Evolutionary conservation across 2,329 filamentous ascomycete genomes (phyloP).

Genomic region (Ceratocystis eucalypticola): DNA sequence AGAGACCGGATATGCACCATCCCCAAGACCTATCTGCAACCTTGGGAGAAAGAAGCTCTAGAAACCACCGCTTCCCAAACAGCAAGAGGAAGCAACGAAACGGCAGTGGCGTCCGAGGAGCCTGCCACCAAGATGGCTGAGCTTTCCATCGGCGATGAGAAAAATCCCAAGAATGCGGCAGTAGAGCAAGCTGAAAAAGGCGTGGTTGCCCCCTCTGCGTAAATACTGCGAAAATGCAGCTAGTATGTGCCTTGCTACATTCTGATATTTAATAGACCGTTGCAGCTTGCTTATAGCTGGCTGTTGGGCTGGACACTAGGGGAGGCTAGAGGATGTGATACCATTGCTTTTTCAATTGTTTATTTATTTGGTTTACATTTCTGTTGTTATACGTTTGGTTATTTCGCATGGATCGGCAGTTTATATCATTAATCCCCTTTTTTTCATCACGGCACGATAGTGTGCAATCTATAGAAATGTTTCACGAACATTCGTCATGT

Average conservation of each 20-base stretch:
- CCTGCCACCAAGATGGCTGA: slow-evolving; percentile 15
- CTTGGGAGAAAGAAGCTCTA: slow-evolving; percentile 16
- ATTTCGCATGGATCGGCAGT: not conserved
- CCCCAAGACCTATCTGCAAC: slow-evolving; percentile 30
- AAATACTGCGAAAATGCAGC: not conserved
- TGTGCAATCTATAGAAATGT: not conserved
- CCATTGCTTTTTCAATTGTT: slow-evolving; percentile 12
- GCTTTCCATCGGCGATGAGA: slow-evolving; percentile 22
- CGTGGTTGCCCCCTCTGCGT: slow-evolving; percentile 9
- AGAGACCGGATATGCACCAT: slow-evolving; percentile 39
- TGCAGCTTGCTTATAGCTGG: not conserved
- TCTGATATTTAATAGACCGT: not conserved
- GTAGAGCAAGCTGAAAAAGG: slow-evolving; percentile 8
- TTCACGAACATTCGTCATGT: not conserved
- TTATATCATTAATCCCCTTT: not conserved
- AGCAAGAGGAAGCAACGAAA: slow-evolving; percentile 9
- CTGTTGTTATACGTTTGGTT: not conserved
- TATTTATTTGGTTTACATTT: not conserved
- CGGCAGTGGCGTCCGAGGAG: slow-evolving; percentile 4
- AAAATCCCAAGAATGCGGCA: slow-evolving; percentile 18
- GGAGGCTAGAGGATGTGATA: slow-evolving; percentile 10
- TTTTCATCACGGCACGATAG: not conserved
- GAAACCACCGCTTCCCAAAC: not conserved
- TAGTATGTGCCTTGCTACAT: not conserved
- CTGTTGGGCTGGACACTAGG: not conserved